Evolutionary conservation across 2,329 filamentous ascomycete species (phyloP).

Genomic region (Pleoardoris graminearum): DNA sequence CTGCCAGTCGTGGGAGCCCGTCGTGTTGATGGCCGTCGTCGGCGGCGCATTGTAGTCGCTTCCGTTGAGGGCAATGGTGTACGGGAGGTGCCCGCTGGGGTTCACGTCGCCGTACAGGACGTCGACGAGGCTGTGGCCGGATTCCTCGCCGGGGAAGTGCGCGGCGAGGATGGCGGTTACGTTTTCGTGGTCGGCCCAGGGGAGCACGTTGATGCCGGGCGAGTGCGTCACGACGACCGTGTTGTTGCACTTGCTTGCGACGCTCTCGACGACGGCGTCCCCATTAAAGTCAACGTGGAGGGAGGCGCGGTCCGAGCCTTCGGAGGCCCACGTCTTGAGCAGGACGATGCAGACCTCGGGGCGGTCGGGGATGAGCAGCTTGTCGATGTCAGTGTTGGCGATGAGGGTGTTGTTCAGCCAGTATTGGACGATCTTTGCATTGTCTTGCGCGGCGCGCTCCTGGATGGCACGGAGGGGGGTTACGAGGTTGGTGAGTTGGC

Average conservation of each 20-base stretch:
- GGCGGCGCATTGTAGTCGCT: constrained; percentile 64
- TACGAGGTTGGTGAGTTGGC: constrained; percentile 47
- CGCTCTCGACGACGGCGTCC: constrained; percentile 48
- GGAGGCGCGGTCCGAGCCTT: constrained; percentile 49
- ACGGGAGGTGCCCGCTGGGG: constrained; percentile 79
- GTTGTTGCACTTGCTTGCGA: constrained; percentile 54
- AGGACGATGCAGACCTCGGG: constrained; percentile 60
- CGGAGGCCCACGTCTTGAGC: constrained; percentile 58
- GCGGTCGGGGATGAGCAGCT: constrained; percentile 23
- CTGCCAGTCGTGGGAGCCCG: constrained; percentile 50
- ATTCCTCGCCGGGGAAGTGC: constrained; percentile 49
- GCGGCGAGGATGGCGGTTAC: constrained; percentile 50
- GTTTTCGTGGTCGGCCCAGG: constrained; percentile 49
- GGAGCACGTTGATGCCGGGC: constrained; percentile 48
- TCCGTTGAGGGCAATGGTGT: constrained; percentile 75
- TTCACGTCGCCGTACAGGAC: constrained; percentile 74
- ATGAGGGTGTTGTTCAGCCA: constrained; percentile 50
- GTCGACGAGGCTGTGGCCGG: constrained; percentile 47
- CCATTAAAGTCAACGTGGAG: constrained; percentile 50
- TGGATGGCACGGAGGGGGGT: constrained; percentile 49
- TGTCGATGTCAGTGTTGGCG: constrained; percentile 28
- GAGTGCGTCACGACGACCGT: constrained; percentile 56
- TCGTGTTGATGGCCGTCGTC: constrained; percentile 45
- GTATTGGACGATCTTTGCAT: constrained; percentile 49
- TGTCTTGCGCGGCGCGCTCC: constrained; percentile 29